These are phyloP conservation scores for Cyphellophora europaea DNA, from an alignment of 2,329 filamentous ascomycete species.

Conservation along the genomic window DNA sequence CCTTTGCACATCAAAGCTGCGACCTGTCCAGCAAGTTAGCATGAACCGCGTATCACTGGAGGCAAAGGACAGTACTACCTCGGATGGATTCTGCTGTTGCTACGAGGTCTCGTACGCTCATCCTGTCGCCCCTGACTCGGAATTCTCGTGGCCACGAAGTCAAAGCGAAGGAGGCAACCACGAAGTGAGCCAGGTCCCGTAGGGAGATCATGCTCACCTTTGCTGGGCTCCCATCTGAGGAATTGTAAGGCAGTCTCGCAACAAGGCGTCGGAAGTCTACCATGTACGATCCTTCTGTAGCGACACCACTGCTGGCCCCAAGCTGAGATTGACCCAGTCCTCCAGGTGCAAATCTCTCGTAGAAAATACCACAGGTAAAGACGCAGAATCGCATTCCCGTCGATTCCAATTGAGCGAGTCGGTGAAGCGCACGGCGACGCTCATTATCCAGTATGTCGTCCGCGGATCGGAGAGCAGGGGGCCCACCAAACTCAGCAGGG, in stretches of 20 bases:
- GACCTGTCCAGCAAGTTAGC: conserved; percentile 8
- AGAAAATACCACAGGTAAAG: conserved; percentile 67
- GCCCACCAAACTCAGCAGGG: conserved; percentile 67
- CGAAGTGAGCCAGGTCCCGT: conserved; percentile 60
- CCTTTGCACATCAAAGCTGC: conserved; percentile 19
- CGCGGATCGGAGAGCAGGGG: conserved; percentile 43
- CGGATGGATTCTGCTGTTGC: conserved; percentile 41
- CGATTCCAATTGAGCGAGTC: conserved; percentile 45
- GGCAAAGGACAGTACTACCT: conserved; percentile 23
- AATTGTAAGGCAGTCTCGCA: conserved; percentile 53
- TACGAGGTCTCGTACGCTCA: conserved; percentile 53
- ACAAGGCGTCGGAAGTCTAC: conserved; percentile 50
- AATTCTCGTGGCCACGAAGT: conserved; percentile 59
- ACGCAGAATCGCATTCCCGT: conserved; percentile 56
- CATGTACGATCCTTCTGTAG: conserved; percentile 55
- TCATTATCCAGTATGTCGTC: conserved; percentile 54
- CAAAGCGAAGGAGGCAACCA: conserved; percentile 57
- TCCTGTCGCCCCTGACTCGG: conserved; percentile 57
- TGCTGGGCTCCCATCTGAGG: conserved; percentile 40
- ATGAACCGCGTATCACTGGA: background rate
- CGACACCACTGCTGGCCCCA: conserved; percentile 45
- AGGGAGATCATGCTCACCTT: conserved; percentile 59
- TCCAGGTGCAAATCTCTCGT: conserved; percentile 62
- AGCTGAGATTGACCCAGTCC: conserved; percentile 54
- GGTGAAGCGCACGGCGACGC: conserved; percentile 46